Evolutionary conservation across 768 basidiomycete species (phyloP), one percentile per base, ranked within the genome.

Genomic region (Boletus subparvulus): DNA sequence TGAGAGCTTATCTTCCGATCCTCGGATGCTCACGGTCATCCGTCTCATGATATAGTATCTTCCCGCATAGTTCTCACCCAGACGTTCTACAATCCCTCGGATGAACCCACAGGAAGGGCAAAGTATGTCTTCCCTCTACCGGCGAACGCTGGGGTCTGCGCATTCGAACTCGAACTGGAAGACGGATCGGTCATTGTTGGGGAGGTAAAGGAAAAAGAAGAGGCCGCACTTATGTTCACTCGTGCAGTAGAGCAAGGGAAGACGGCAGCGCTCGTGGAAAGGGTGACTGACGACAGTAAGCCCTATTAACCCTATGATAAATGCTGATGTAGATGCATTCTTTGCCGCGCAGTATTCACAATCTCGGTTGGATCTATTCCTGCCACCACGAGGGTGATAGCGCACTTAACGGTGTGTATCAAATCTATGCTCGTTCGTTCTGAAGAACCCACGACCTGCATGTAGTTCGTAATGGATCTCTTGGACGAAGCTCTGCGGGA

Each of bases 41-140:
- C 1, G 3, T 40, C 33, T 30, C 47, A 21, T 13, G 16, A 45
- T 28, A 37, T 33, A 81, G 80, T 78, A 0, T 77, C 80, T n/a
- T 78, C 79, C 2, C 72, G 73, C 17, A 71, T 81, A 1, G 69
- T 74, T 2, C 60, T 83, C 39, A 56, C 59, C 1, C 81, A 82
- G 50, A 67, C 65, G 0, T 83, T 75, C 64, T 64, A 51, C 16
- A 83, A 83, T 55, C 59, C 72, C 0, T 69, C 71, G 4, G 64
- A 68, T 10, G 58, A 56, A 36, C 63, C 74, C 2, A 83, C 82
- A 0, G 65, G 68, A 40, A 71, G 77, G 45, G 81, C 80, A 28
- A 76, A 80, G 33, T 87, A 85, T 65, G 73, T 77, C 39, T 86
- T 87, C 59, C 84, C 85, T 10, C 75, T 86, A 6, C 86, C 85